phyloP scores from a whole-genome alignment of 2,329 filamentous ascomycete species.

The Penicillium sp. region DNA sequence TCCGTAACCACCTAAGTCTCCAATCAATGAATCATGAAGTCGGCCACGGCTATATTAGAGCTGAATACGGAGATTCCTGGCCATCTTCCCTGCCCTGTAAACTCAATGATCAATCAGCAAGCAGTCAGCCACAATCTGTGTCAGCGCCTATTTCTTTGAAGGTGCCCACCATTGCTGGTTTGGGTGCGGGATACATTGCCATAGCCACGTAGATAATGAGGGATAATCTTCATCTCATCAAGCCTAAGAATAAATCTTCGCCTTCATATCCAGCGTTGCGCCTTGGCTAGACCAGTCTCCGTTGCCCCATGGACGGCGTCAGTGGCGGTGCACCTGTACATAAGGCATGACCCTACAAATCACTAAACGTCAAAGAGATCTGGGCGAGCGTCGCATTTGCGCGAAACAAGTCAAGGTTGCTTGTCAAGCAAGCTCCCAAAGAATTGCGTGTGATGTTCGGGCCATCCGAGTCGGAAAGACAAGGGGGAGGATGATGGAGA shows the following conservation, averaged over 20 bases:
- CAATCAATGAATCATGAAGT: neutral
- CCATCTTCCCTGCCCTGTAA: neutral
- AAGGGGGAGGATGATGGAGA: neutral
- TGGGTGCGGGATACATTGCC: neutral
- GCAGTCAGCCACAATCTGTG: neutral
- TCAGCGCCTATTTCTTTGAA: neutral
- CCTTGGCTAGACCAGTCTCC: slow-evolving; percentile 1
- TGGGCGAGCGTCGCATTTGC: neutral
- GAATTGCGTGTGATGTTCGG: neutral
- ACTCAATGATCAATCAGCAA: neutral
- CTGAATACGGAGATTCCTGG: neutral
- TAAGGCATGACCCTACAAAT: neutral
- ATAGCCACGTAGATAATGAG: neutral
- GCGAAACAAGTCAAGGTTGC: neutral
- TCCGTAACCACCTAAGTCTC: neutral
- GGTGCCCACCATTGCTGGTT: neutral
- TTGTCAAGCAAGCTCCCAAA: neutral
- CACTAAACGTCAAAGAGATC: neutral
- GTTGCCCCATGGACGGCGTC: neutral
- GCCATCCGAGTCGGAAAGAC: neutral
- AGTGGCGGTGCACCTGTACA: slow-evolving; percentile 6
- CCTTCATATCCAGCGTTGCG: neutral
- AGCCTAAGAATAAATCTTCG: neutral
- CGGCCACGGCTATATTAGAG: neutral
- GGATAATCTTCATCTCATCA: neutral